Evolutionary conservation across 2,329 filamentous ascomycete species (phyloP).

Genomic region (Penicillium sp.): DNA sequence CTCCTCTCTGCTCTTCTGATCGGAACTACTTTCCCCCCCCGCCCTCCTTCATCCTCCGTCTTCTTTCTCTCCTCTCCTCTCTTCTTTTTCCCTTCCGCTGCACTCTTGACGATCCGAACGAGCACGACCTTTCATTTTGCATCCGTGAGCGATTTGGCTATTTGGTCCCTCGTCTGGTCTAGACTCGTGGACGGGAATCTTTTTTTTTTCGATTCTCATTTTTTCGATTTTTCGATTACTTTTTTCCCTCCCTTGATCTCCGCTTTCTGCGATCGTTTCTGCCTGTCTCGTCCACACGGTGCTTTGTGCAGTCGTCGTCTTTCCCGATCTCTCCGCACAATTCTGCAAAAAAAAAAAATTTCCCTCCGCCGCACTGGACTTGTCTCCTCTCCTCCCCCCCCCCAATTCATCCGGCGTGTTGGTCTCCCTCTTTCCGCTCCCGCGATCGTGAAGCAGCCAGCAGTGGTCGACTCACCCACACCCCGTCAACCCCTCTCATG

Average conservation of each 20-base stretch:
- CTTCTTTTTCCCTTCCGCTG: conserved; percentile 2
- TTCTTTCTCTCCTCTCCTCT: background rate
- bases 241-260: conserved; percentile 7
- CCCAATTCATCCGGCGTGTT: background rate
- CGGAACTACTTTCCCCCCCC: background rate
- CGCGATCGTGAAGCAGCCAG: no score
- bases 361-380: background rate
- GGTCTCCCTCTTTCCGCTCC: no score
- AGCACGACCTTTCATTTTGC: conserved; percentile 13
- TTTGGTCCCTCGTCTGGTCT: conserved; percentile 6
- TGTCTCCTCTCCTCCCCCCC: background rate
- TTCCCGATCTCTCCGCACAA: conserved; percentile 9
- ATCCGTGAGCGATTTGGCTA: conserved; percentile 14
- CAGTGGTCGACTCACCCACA: background rate
- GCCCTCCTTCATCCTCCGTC: conserved; percentile 2
- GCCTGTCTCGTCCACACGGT: conserved; percentile 5
- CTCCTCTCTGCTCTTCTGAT: background rate
- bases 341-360: background rate
- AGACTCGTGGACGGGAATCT: background rate
- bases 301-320: conserved; percentile 9
- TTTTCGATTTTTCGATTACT: background rate
- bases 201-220: conserved; percentile 8
- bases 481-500: conserved; percentile 24
- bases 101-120: conserved; percentile 15
- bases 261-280: conserved; percentile 12